Evolutionary conservation across 2,329 filamentous ascomycete species (phyloP), one percentile per base, ranked within the genome.

Genomic region (Pseudopithomyces chartarum): DNA sequence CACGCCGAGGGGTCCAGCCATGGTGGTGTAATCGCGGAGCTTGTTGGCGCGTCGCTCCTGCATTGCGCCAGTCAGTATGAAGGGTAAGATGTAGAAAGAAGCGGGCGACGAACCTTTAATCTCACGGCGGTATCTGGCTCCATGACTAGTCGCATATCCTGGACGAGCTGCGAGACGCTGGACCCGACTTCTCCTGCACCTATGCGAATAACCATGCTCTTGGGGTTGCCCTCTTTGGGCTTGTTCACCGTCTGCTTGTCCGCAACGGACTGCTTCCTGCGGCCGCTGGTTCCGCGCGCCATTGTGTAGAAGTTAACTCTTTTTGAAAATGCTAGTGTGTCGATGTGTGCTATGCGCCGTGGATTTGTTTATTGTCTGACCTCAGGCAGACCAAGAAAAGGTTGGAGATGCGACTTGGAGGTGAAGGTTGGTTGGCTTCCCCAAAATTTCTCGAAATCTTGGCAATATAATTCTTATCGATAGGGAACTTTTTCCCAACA

Each of bases 181-280:
- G 91, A 87, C 56, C 95, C 95, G 51, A 99, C 92, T 73, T 97
- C 91, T 69, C 92, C 90, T 67, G 93, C 94, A 68, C 95, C 95
- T 69, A 97, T 93, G 66, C 95, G 91, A 77, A 99, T 97, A 56
- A 99, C 94, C 94, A 99, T 97, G 75, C 90, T 96, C 83, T 97
- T 97, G 33, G 95, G 95, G 50, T 87, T 84, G 62, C 87, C 86
- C 52, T 84, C 82, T 57, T 81, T 82, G 22, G 87, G 84, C 76
- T 87, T 86, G 76, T 88, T 86, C 15, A 65, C 56, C 32, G 62
- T 60, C 52, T 68, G 60, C 65, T 73, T 74, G 60, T 75, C 72
- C 42, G 60, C 47, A 4, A 56, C 64, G 19, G 72, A 73, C 70
- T 75, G 72, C 63, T 71, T 73, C 56, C 66, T 68, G 49, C 72